These are phyloP conservation scores for Periconia sp. DNA, from an alignment of 2,329 filamentous ascomycete genomes.

Conservation along the genomic window DNA sequence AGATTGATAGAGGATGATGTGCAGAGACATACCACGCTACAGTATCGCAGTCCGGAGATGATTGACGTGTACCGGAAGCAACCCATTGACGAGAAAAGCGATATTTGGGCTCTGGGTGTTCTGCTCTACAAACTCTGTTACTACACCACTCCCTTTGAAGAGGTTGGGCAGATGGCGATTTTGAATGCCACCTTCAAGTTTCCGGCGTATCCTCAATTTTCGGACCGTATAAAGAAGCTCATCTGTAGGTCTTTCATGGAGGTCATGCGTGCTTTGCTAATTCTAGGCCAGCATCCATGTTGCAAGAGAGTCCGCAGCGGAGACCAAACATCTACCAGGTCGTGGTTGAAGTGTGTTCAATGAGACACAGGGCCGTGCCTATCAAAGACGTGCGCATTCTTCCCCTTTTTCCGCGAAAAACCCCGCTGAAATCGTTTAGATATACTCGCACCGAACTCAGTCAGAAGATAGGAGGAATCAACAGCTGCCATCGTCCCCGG, in stretches of 20 bases:
- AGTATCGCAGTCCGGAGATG: constrained; percentile 98
- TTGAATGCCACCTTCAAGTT: constrained; percentile 94
- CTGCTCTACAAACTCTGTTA: constrained; percentile 98
- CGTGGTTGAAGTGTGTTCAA: constrained; percentile 79
- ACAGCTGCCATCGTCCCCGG: constrained; percentile 56
- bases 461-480: constrained; percentile 66
- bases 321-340: constrained; percentile 96
- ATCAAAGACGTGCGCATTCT: constrained; percentile 78
- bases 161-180: constrained; percentile 95
- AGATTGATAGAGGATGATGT: constrained; percentile 94
- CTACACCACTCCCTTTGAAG: constrained; percentile 98
- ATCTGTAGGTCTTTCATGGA: constrained; percentile 67
- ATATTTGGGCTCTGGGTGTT: constrained; percentile 96
- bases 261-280: constrained; percentile 12
- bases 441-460: constrained; percentile 58
- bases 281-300: constrained; percentile 72
- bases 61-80: constrained; percentile 96
- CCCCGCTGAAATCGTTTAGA: constrained; percentile 40
- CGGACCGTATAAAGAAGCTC: constrained; percentile 82
- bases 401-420: neutral
- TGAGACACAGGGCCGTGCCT: constrained; percentile 84
- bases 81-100: constrained; percentile 96
- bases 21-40: constrained; percentile 93
- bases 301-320: constrained; percentile 76
- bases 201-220: constrained; percentile 84